Conservation (phyloP, 2,329 filamentous ascomycete genomes). For the Penicillium sp. region DNA sequence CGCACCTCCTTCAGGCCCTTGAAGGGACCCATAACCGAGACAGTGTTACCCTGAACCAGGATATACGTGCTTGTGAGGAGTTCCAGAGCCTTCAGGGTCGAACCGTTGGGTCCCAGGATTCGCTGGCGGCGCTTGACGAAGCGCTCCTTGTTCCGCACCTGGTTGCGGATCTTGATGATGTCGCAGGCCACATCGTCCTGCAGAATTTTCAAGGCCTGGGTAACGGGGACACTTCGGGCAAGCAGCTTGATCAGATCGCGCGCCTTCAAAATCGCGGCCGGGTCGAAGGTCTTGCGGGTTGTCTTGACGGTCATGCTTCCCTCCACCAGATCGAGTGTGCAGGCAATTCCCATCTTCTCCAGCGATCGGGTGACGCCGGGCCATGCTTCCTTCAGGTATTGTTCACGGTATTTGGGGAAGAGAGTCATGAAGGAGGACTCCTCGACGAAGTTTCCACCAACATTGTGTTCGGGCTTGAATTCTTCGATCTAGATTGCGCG, state of each 20-base stretch:
- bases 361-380: slow-evolving; percentile 84
- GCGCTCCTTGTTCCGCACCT: slow-evolving; percentile 90
- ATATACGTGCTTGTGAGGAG: slow-evolving; percentile 90
- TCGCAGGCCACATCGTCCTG: slow-evolving; percentile 91
- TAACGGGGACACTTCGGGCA: slow-evolving; percentile 76
- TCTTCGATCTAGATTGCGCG: slow-evolving; percentile 63
- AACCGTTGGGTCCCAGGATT: slow-evolving; percentile 87
- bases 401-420: slow-evolving; percentile 96
- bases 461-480: slow-evolving; percentile 85
- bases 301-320: slow-evolving; percentile 97
- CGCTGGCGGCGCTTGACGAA: slow-evolving; percentile 94
- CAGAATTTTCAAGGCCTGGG: slow-evolving; percentile 80
- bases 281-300: slow-evolving; percentile 87
- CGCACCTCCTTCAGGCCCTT: slow-evolving; percentile 93
- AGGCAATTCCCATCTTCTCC: slow-evolving; percentile 85
- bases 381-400: slow-evolving; percentile 92
- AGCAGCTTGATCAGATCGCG: slow-evolving; percentile 93
- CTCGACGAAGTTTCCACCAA: slow-evolving; percentile 82
- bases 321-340: slow-evolving; percentile 90
- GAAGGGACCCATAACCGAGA: slow-evolving; percentile 86
- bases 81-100: slow-evolving; percentile 91
- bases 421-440: slow-evolving; percentile 84
- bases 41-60: slow-evolving; percentile 94
- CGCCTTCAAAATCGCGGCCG: slow-evolving; percentile 88
- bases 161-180: slow-evolving; percentile 90